phyloP scores from a whole-genome alignment of 2,329 filamentous ascomycete species.

The Trichoderma gracile region DNA sequence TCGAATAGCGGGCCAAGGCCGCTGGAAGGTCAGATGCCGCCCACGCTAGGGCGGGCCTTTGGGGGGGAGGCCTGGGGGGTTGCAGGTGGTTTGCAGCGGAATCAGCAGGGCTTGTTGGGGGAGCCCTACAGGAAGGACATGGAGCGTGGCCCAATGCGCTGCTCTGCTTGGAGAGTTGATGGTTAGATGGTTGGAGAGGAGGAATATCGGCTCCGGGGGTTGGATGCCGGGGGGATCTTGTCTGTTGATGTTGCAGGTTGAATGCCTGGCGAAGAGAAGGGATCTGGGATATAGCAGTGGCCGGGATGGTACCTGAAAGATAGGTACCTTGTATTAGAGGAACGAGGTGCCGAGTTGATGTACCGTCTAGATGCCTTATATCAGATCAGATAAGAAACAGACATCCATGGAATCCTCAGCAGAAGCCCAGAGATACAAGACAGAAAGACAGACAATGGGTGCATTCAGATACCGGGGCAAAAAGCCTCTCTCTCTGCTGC shows the following conservation, averaged over 20 bases:
- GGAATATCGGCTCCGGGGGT: no score
- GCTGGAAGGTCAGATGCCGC: slow-evolving; percentile 23
- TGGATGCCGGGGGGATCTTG: no score
- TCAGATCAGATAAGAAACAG: no score
- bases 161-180: slow-evolving; percentile 8
- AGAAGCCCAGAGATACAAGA: not conserved
- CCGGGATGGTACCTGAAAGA: no score
- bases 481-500: not conserved
- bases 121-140: slow-evolving; percentile 7
- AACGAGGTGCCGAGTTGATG: no score
- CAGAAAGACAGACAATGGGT: not conserved
- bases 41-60: slow-evolving; percentile 18
- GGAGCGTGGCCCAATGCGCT: slow-evolving; percentile 5
- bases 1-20: slow-evolving; percentile 20
- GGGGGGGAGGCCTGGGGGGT: not conserved
- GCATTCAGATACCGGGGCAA: slow-evolving; percentile 24
- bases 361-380: no score
- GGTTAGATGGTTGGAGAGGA: no score
- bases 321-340: no score
- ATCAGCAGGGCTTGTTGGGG: slow-evolving; percentile 17
- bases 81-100: slow-evolving; percentile 19
- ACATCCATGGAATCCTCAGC: not conserved
- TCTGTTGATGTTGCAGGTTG: no score
- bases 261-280: no score
- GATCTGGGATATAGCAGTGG: no score